Conservation (phyloP, 1,139 yeast genomes). For the Suhomyces yuchorum region DNA sequence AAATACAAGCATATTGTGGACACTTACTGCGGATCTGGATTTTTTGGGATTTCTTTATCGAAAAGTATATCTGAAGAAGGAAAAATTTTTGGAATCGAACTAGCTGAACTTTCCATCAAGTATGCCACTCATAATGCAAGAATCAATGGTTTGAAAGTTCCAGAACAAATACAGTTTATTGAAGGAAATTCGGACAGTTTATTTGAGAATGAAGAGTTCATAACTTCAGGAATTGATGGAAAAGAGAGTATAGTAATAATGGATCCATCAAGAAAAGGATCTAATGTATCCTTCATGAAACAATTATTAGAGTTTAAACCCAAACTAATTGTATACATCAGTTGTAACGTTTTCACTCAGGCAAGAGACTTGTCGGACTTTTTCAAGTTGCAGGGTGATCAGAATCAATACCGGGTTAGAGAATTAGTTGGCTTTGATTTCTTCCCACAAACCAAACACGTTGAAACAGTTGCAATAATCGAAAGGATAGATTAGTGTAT, state of each 20-base stretch:
- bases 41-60: slow-evolving; percentile 44
- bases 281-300: slow-evolving; percentile 34
- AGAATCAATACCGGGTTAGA: slow-evolving; percentile 29
- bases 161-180: slow-evolving; percentile 35
- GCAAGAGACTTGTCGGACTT: slow-evolving; percentile 45
- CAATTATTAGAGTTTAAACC: slow-evolving; percentile 44
- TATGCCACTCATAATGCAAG: slow-evolving; percentile 45
- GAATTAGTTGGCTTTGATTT: slow-evolving; percentile 47
- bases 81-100: slow-evolving; percentile 48
- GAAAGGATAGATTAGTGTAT: slow-evolving; percentile 21
- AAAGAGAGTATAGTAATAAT: slow-evolving; percentile 41
- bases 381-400: slow-evolving; percentile 24
- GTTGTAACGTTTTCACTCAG: slow-evolving; percentile 51
- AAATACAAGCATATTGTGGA: slow-evolving; percentile 37
- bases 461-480: slow-evolving; percentile 45
- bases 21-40: slow-evolving; percentile 51
- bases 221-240: slow-evolving; percentile 30
- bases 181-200: slow-evolving; percentile 43
- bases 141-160: slow-evolving; percentile 36
- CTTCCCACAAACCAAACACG: slow-evolving; percentile 53
- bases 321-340: slow-evolving; percentile 40
- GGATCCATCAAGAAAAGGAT: slow-evolving; percentile 52
- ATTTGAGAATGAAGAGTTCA: slow-evolving; percentile 32
- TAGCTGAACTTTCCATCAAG: slow-evolving; percentile 34
- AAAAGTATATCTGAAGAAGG: slow-evolving; percentile 31